Evolutionary conservation across 1,284 basidiomycete genomes (phyloP), one percentile per base, ranked within the genome.

Genomic region (Cutaneotrichosporon arboriforme): DNA sequence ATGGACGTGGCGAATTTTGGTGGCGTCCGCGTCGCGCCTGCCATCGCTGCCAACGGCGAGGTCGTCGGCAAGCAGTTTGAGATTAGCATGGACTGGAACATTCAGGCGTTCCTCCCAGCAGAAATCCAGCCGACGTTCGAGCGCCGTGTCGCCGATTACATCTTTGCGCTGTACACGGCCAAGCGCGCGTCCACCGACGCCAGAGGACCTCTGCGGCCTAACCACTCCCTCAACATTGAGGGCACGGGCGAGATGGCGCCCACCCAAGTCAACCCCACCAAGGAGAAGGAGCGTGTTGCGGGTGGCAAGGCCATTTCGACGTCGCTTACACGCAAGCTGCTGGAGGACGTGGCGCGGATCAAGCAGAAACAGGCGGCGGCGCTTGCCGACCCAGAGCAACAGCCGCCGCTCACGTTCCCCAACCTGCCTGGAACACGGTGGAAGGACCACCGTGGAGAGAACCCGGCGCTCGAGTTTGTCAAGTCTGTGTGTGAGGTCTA

Each of bases 1-100:
- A 90, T 97, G 89, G 96, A 99, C 72, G 81, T 84, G 18, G 90
- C 91, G 38, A 99, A 98, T 72, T 84, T 88, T 73, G 90, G 88
- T 18, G 94, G 91, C 3, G 83, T 98, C 49, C 84, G 93, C 37
- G 91, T 90, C 64, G 49, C 73, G 4, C 84, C 87, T 0, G 80
- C 84, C 39, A 52, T 67, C 8, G 74, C 67, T 15, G 55, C 66
- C 46, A 58, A 58, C 52, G 54, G 56, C 26, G 51, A 64, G 20
- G 62, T 59, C 3, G 60, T 70, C 3, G 48, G 63, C 1, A 39
- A 62, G 14, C 58, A 65, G 40, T 68, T 72, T 54, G 68, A 72
- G 38, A 79, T 96, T 53, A 88, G 91, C 65, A 91, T 93, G 87
- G 82, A 84, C 57, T 98, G 94, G 93, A 98, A 98, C 71, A 90